Base-by-base conservation (phyloP, 2,329 filamentous ascomycete genomes). In the Cladophialophora immunda region DNA sequence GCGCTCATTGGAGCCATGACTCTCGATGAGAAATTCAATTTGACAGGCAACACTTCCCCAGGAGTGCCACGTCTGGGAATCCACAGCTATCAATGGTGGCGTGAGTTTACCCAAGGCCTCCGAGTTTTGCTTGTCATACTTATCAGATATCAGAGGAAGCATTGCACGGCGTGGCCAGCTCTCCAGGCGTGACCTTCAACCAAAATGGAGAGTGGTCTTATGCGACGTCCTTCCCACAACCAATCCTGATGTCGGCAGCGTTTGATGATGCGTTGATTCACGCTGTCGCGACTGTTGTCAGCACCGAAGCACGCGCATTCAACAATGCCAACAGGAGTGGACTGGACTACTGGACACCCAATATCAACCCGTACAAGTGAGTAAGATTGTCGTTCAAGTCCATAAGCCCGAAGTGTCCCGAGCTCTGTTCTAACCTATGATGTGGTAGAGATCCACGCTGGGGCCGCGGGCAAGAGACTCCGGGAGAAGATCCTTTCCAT, bases 201-300 rank as follows among this genome's bases (percentile, higher is more conserved):
- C 75, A 76, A 5, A 78, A 77, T 13, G 85, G 84, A 1, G 77
- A 84, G 11, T 91, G 83, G 74, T 85, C 81, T 68, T 86, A 84
- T 73, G 86, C 89, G 0, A 91, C 89, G 0, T 87, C 85, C 0
- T 91, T 91, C 72, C 88, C 89, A 0, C 84, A 86, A 73, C 88
- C 89, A 0, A 89, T 92, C 59, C 76, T 85, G 1, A 84, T 88
- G 71, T 84, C 85, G 25, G 87, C 89, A 0, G 84, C 88, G 0
- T 89, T 91, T 69, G 87, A 91, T 68, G 87, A 90, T 69, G 82
- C 83, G 0, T 76, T 91, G 34, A 85, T 91, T 68, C 75, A 82
- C 22, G 78, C 82, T 5, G 84, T 91, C 2, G 89, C 84, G 1
- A 80, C 76, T 1, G 82, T 87, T 3, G 75, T 80, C 34, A 80